A percentile compares a stretch with the other conserved stretches of the same genome.
phyloP scores from a whole-genome alignment of 2,329 filamentous ascomycete species.

The Triangularia setosa region DNA sequence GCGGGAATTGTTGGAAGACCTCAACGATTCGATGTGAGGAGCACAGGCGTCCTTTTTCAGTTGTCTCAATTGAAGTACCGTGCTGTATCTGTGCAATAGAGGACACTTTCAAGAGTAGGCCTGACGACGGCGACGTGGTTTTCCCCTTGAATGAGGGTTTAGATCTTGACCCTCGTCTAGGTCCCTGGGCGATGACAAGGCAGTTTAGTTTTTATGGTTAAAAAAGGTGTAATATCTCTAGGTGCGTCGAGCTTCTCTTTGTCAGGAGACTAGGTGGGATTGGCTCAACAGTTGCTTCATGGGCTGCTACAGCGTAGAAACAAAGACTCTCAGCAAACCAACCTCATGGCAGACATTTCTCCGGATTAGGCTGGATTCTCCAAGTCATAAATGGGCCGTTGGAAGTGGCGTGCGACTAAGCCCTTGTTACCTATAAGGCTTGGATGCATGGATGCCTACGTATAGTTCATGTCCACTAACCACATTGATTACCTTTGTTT shows the following conservation, averaged over 20 bases:
- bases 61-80: too few relatives aligned
- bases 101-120: too few relatives aligned
- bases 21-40: neutral
- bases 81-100: too few relatives aligned
- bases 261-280: neutral
- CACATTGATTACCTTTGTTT: too few relatives aligned
- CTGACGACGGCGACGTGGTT: too few relatives aligned
- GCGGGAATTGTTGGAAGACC: neutral
- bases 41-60: too few relatives aligned
- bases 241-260: neutral
- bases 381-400: neutral
- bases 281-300: neutral
- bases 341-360: neutral
- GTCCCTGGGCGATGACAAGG: neutral
- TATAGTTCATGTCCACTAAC: too few relatives aligned
- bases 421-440: neutral
- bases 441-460: too few relatives aligned
- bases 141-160: too few relatives aligned
- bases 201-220: neutral
- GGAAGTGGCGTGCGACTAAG: neutral
- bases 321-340: neutral
- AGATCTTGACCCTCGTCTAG: too few relatives aligned
- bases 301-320: neutral
- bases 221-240: neutral
- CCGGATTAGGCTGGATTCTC: neutral